Conservation (phyloP, 2,329 filamentous ascomycete genomes). For the Aureobasidium mangrovei region DNA sequence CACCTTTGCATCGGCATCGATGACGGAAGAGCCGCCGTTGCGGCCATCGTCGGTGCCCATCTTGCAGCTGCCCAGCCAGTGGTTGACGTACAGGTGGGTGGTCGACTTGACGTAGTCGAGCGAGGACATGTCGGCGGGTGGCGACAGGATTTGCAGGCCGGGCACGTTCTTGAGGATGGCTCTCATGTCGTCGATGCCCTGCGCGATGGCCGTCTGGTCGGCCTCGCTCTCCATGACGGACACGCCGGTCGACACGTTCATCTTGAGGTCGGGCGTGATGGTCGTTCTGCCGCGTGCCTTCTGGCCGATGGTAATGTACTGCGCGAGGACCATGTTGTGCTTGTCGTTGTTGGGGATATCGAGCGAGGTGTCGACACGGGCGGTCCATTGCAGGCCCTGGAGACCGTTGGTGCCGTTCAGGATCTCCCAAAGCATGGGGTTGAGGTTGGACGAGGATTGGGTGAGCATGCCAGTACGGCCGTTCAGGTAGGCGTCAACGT, state of each 20-base stretch:
- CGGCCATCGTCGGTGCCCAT: constrained; percentile 10
- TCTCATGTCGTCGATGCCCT: constrained; percentile 6
- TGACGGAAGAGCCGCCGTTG: constrained; percentile 3
- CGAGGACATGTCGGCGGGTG: constrained; percentile 3
- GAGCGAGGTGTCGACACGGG: constrained; percentile 12
- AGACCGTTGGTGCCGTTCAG: constrained; percentile 2
- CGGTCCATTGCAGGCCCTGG: constrained; percentile 10
- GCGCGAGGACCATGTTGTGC: constrained; percentile 11
- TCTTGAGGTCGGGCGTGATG: constrained; percentile 9
- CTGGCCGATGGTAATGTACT: constrained; percentile 12
- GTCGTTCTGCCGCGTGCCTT: constrained; percentile 4
- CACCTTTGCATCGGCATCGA: constrained; percentile 13
- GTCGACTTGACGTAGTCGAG: constrained; percentile 10
- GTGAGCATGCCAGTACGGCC: constrained; percentile 12
- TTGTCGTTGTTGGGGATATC: not conserved
- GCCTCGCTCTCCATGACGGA: not conserved
- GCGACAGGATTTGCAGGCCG: constrained; percentile 1
- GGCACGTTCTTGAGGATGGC: constrained; percentile 1
- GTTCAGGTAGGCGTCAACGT: constrained; percentile 10
- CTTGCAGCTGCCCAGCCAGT: constrained; percentile 14
- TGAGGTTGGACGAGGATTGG: constrained; percentile 8
- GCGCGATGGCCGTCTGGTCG: constrained; percentile 3
- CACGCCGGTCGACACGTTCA: not conserved
- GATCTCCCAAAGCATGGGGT: constrained; percentile 12
- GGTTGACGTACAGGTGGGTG: constrained; percentile 9